These are phyloP conservation scores for Sutorius australiensis DNA, from an alignment of 768 basidiomycete species.

Conservation along the genomic window DNA sequence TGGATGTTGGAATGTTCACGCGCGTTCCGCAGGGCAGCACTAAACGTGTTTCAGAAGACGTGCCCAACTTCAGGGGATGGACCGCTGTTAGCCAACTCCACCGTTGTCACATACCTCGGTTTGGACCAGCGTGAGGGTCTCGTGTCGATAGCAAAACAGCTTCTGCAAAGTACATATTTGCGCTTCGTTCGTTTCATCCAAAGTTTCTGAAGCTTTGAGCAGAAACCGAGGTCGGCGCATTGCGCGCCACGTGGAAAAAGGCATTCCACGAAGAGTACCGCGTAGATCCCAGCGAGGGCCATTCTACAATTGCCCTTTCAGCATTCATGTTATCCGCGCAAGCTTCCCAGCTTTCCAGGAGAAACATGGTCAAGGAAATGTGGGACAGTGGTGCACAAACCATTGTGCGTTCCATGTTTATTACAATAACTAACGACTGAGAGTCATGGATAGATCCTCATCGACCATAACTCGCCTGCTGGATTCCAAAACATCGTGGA, in stretches of 20 bases:
- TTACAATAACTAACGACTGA: constrained; percentile 6
- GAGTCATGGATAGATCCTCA: constrained; percentile 60
- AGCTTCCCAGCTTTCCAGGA: constrained; percentile 55
- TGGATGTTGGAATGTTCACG: constrained; percentile 7
- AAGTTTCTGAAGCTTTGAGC: constrained; percentile 8
- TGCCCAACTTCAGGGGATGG: constrained; percentile 25
- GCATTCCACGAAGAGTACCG: constrained; percentile 48
- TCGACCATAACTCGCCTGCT: constrained; percentile 73
- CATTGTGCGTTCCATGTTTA: constrained; percentile 45
- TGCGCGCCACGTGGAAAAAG: constrained; percentile 54
- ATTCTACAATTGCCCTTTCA: constrained; percentile 66
- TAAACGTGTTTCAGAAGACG: constrained; percentile 57
- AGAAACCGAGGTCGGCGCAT: constrained; percentile 48
- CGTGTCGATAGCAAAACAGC: constrained; percentile 58
- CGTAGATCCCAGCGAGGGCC: constrained; percentile 40
- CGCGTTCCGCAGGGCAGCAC: constrained; percentile 52
- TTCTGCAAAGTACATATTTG: constrained; percentile 48
- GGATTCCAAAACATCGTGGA: constrained; percentile 80
- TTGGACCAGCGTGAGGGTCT: constrained; percentile 78
- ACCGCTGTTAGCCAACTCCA: constrained; percentile 45
- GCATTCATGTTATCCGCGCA: constrained; percentile 84
- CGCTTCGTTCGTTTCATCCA: not conserved
- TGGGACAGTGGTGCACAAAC: constrained; percentile 89
- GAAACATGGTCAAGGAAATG: constrained; percentile 72
- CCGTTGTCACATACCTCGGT: constrained; percentile 60